A percentile compares a stretch with the other conserved stretches of the same genome.
Conservation (phyloP, 768 basidiomycete species). For the Cystofilobasidium capitatum region DNA sequence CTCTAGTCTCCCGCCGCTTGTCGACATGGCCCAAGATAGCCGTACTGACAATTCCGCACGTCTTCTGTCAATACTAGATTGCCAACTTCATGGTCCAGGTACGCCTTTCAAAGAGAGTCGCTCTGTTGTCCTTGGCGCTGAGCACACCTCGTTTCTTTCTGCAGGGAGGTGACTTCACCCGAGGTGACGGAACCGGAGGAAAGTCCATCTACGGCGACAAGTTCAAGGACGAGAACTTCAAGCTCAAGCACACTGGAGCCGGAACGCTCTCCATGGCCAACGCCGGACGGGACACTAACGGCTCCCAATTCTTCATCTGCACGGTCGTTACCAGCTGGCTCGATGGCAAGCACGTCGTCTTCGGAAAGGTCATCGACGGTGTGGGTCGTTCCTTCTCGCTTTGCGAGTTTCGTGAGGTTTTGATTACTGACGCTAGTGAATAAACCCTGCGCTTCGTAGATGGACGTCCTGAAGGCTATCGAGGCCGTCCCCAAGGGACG, state of each 20-base stretch:
- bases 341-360: slow-evolving; percentile 88
- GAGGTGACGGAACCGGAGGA: slow-evolving; percentile 41
- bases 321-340: slow-evolving; percentile 76
- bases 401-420: too few species aligned
- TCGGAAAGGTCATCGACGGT: slow-evolving; percentile 83
- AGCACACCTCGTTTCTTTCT: slow-evolving; percentile 41
- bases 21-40: not conserved
- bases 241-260: slow-evolving; percentile 83
- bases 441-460: too few species aligned
- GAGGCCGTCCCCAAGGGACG: slow-evolving; percentile 58
- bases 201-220: slow-evolving; percentile 37
- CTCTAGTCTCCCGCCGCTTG: slow-evolving; percentile 39
- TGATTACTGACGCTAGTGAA: too few species aligned
- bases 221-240: slow-evolving; percentile 97
- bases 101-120: not conserved
- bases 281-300: slow-evolving; percentile 72
- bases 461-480: slow-evolving; percentile 71
- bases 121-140: not conserved
- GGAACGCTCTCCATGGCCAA: slow-evolving; percentile 91
- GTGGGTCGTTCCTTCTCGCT: too few species aligned
- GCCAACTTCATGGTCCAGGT: slow-evolving; percentile 21
- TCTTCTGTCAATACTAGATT: not conserved
- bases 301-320: slow-evolving; percentile 89
- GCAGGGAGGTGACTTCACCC: slow-evolving; percentile 73
- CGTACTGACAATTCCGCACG: not conserved